Base-by-base conservation (phyloP, 2,329 filamentous ascomycete species). In the Pseudopyricularia cyperi region DNA sequence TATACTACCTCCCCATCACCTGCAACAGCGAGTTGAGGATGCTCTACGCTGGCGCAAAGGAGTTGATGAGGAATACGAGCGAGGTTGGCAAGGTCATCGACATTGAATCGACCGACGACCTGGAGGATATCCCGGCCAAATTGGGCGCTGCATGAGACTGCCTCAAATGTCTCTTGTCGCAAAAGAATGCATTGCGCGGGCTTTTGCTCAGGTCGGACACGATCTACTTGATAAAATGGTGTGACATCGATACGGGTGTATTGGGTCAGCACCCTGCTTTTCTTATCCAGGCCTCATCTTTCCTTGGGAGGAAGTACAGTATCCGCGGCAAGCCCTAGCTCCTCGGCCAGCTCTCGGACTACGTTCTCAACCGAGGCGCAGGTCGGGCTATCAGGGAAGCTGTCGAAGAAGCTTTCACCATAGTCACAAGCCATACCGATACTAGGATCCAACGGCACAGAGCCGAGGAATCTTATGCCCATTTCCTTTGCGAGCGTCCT, bases 381-480 rank as follows among this genome's bases (percentile, higher is more conserved):
- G 1, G 93, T 90, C 33, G 93, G 91, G 58, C 89, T 95, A 60
- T 97, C 90, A 0, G 91, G 89, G 66, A 89, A 98, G 24, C 82
- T 84, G 62, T 97, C 90, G 62, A 97, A 87, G 68, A 94, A 98
- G 67, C 89, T 96, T 77, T 98, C 93, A 5, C 94, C 93, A 66
- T 87, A 96, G 66, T 98, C 93, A 63, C 91, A 96, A 3, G 90
- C 85, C 87, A 96, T 94, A 8, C 93, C 87, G 58, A 98, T 95
- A 56, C 91, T 75, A 3, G 93, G 91, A 62, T 98, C 93, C 51
- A 98, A 70, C 35, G 93, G 93, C 12, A 98, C 90, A 12, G 86
- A 79, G 1, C 93, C 93, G 26, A 98, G 68, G 65, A 95, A 98
- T 0, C 87, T 87, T 14, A 98, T 86, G 1, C 77, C 79, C 76